Percentiles rank a stretch among this genome's conserved stretches.
These are phyloP conservation scores for Russula dissimulans DNA, from an alignment of 768 basidiomycete genomes.

Conservation along the genomic window DNA sequence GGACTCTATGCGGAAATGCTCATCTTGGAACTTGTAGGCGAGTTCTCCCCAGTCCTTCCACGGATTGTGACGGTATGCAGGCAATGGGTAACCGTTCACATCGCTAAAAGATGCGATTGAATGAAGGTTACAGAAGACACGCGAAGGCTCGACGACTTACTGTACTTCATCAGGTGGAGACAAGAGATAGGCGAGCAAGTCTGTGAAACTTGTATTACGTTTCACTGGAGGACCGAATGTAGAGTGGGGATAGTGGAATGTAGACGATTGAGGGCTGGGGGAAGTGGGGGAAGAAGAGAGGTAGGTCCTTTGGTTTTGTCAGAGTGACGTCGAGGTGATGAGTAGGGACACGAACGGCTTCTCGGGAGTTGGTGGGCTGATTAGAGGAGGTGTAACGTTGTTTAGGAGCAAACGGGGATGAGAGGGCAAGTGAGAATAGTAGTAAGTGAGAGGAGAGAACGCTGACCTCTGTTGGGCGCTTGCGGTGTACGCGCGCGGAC, in stretches of 20 bases:
- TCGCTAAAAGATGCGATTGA: conserved; percentile 1
- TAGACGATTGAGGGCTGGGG: conserved; percentile 25
- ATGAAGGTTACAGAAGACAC: background rate
- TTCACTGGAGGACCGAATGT: conserved; percentile 37
- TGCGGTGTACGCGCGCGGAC: conserved; percentile 55
- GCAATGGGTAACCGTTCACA: background rate
- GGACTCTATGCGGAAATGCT: conserved; percentile 74
- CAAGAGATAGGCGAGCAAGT: conserved; percentile 64
- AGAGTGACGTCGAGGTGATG: background rate
- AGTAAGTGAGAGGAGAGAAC: conserved; percentile 19
- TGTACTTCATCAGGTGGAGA: conserved; percentile 56
- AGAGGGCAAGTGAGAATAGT: background rate
- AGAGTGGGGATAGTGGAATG: conserved; percentile 20
- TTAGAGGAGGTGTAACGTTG: background rate
- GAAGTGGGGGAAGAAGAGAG: conserved; percentile 24
- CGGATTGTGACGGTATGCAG: conserved; percentile 22
- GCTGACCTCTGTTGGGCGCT: conserved; percentile 37
- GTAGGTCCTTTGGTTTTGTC: background rate
- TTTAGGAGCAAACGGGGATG: background rate
- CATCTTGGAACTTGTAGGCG: conserved; percentile 61
- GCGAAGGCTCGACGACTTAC: conserved; percentile 20
- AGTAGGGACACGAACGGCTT: conserved; percentile 11
- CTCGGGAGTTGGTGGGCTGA: conserved; percentile 6
- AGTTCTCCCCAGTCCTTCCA: conserved; percentile 71
- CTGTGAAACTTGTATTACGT: conserved; percentile 51